phyloP scores from a whole-genome alignment of 2,329 filamentous ascomycete genomes.

The Verticillium dahliae region DNA sequence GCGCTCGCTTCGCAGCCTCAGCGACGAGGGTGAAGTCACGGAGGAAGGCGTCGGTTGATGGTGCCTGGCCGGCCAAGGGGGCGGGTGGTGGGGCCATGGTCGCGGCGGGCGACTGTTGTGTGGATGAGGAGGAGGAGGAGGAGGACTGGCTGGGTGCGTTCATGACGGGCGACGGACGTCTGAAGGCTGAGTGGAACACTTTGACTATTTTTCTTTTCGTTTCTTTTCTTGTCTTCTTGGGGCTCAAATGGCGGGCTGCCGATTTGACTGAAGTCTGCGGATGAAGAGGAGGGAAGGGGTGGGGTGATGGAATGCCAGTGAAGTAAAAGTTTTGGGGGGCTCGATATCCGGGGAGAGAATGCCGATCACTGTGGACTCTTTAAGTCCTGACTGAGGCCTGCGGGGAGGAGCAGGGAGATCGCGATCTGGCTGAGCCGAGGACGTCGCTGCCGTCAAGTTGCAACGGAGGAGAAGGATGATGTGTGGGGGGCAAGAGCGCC shows the following conservation, averaged over 20 bases:
- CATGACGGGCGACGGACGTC: slow-evolving; percentile 3
- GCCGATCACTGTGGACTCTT: background rate
- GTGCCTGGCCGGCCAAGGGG: slow-evolving; percentile 19
- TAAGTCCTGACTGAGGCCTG: background rate
- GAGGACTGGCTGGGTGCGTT: slow-evolving; percentile 10
- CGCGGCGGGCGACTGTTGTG: slow-evolving; percentile 21
- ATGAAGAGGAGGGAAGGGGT: background rate
- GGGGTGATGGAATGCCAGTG: background rate
- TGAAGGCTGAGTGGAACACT: background rate
- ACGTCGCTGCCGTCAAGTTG: background rate
- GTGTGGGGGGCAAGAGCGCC: background rate
- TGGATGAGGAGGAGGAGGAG: slow-evolving; percentile 15
- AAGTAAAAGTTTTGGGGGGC: background rate
- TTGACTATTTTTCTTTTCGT: too few relatives aligned
- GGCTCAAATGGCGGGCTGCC: too few relatives aligned
- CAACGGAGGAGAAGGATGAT: background rate
- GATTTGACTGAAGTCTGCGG: too few relatives aligned
- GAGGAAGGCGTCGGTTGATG: slow-evolving; percentile 56
- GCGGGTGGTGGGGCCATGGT: slow-evolving; percentile 14
- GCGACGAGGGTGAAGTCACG: slow-evolving; percentile 80
- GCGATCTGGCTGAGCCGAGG: background rate
- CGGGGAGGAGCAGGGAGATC: background rate
- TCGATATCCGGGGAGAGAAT: background rate
- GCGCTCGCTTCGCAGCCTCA: slow-evolving; percentile 87
- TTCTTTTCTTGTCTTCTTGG: too few relatives aligned